These are phyloP conservation scores for Boletus edulis DNA, from an alignment of 768 basidiomycete species.

Conservation along the genomic window DNA sequence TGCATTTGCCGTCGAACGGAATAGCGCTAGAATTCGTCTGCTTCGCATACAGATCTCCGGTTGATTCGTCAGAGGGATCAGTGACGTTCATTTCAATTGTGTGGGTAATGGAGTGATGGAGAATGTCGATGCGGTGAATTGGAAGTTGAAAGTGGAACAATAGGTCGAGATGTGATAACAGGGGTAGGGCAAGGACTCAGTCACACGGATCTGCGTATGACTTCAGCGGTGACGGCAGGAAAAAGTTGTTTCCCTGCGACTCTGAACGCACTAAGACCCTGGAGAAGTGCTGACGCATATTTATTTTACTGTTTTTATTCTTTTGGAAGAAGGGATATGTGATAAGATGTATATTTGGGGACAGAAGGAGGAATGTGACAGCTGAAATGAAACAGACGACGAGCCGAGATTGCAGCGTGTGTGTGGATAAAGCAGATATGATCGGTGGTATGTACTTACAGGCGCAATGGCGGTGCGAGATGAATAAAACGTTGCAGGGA, in stretches of 20 bases:
- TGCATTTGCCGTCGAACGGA: slow-evolving; percentile 14
- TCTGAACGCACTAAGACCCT: slow-evolving; percentile 25
- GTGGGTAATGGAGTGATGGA: slow-evolving; percentile 15
- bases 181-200: slow-evolving; percentile 13
- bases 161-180: slow-evolving; percentile 18
- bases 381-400: slow-evolving; percentile 18
- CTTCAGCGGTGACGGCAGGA: slow-evolving; percentile 27
- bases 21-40: slow-evolving; percentile 7
- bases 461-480: slow-evolving; percentile 26
- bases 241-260: slow-evolving; percentile 12
- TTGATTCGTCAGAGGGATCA: slow-evolving; percentile 11
- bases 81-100: slow-evolving; percentile 11
- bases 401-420: slow-evolving; percentile 29
- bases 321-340: slow-evolving; percentile 9
- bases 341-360: slow-evolving; percentile 27
- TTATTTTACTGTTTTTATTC: slow-evolving; percentile 3
- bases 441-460: slow-evolving; percentile 18
- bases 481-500: slow-evolving; percentile 34
- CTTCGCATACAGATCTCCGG: slow-evolving; percentile 15
- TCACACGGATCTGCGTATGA: slow-evolving; percentile 34
- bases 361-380: slow-evolving; percentile 17
- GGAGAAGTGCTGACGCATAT: slow-evolving; percentile 13
- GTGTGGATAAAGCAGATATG: slow-evolving; percentile 18
- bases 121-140: slow-evolving; percentile 24
- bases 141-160: slow-evolving; percentile 14